These are phyloP conservation scores for Colletotrichum endophyticum DNA, from an alignment of 2,329 filamentous ascomycete species.

Conservation along the genomic window DNA sequence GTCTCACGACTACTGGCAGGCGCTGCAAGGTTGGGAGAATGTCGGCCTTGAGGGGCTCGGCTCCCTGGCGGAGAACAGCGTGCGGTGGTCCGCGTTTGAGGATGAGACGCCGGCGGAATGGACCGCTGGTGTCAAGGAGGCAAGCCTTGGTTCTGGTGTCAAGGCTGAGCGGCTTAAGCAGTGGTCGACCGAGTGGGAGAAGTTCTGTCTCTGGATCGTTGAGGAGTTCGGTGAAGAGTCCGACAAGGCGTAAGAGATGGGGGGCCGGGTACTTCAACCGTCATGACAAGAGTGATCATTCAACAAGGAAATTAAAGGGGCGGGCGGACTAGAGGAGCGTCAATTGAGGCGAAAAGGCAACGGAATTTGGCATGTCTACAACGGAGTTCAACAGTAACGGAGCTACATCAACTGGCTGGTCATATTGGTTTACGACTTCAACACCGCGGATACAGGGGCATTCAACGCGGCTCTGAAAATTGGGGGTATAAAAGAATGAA, in stretches of 20 bases:
- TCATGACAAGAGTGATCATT: background rate
- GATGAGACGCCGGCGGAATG: slow-evolving; percentile 73
- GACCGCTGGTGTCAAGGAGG: slow-evolving; percentile 71
- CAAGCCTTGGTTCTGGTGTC: slow-evolving; percentile 68
- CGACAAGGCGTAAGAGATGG: slow-evolving; percentile 22
- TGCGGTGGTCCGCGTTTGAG: slow-evolving; percentile 82
- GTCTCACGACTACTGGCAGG: slow-evolving; percentile 88
- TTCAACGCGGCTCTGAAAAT: background rate
- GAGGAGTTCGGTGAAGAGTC: slow-evolving; percentile 60
- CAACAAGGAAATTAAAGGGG: background rate
- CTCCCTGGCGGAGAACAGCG: slow-evolving; percentile 82
- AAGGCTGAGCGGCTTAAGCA: slow-evolving; percentile 72
- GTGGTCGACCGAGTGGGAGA: slow-evolving; percentile 79
- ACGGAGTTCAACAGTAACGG: slow-evolving; percentile 10
- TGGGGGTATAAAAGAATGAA: background rate
- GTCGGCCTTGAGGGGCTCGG: slow-evolving; percentile 80
- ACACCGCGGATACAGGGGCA: background rate
- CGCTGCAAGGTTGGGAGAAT: slow-evolving; percentile 82
- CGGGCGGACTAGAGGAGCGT: background rate
- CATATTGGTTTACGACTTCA: background rate
- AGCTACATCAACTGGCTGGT: background rate
- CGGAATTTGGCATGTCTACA: background rate
- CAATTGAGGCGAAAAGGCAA: background rate
- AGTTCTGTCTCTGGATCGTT: slow-evolving; percentile 84
- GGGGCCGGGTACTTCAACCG: background rate